Evolutionary conservation across 2,329 filamentous ascomycete genomes (phyloP).

Genomic region (Penicillium crustosum): DNA sequence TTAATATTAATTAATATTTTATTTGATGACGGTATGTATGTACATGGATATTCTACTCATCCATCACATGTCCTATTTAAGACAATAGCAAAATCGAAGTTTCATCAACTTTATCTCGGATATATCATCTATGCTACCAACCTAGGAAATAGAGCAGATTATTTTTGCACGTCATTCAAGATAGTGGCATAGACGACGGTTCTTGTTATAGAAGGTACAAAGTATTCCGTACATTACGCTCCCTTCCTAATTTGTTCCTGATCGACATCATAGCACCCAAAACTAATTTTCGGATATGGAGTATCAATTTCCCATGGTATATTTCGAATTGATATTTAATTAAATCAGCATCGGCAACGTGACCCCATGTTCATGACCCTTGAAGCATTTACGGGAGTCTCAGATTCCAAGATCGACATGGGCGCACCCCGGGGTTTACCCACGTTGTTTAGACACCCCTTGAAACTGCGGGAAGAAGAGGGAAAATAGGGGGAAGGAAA

Average conservation of each 20-base stretch:
- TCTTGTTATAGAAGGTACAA: not conserved
- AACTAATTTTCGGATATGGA: not conserved
- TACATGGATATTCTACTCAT: not conserved
- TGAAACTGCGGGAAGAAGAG: not conserved
- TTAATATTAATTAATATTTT: too few relatives aligned
- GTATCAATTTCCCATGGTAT: not conserved
- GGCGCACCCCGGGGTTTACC: not conserved
- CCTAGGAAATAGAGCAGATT: not conserved
- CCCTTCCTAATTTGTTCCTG: not conserved
- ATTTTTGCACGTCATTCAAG: not conserved
- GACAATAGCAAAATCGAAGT: not conserved
- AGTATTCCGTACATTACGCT: not conserved
- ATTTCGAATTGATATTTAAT: not conserved
- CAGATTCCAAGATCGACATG: not conserved
- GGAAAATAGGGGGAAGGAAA: not conserved
- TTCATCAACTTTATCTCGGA: not conserved
- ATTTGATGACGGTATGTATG: too few relatives aligned
- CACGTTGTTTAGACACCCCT: not conserved
- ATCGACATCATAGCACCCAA: not conserved
- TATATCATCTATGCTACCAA: not conserved
- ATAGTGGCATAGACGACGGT: not conserved
- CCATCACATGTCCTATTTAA: not conserved
- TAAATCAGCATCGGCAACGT: not conserved
- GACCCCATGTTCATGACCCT: not conserved
- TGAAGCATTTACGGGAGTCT: not conserved